Evolutionary conservation across 768 basidiomycete genomes (phyloP).

Genomic region (Boletus bicolor): DNA sequence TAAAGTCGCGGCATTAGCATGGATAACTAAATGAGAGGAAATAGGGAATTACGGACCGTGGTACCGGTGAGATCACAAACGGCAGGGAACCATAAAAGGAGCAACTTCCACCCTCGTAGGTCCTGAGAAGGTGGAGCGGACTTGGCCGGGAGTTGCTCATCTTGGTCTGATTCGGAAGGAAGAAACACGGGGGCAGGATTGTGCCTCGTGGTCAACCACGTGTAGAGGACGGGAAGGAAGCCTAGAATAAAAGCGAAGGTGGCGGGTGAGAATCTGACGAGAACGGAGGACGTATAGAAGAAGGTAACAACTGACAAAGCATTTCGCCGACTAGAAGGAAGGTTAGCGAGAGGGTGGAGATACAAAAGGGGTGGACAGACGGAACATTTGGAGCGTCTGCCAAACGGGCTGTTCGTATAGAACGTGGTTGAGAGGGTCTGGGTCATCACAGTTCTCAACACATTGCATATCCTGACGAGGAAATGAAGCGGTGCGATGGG

Average conservation of each 20-base stretch:
- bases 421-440: constrained; percentile 56
- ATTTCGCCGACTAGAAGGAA: constrained; percentile 81
- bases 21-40: constrained; percentile 7
- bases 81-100: constrained; percentile 87
- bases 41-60: constrained; percentile 54
- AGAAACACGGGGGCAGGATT: constrained; percentile 52
- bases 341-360: constrained; percentile 29
- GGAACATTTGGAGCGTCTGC: constrained; percentile 89
- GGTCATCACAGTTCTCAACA: constrained; percentile 83
- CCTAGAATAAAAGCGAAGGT: constrained; percentile 43
- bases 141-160: constrained; percentile 38
- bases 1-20: constrained; percentile 18
- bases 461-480: constrained; percentile 88
- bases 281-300: constrained; percentile 11
- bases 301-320: constrained; percentile 61
- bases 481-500: background rate
- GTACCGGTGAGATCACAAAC: constrained; percentile 88
- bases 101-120: constrained; percentile 64
- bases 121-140: constrained; percentile 32
- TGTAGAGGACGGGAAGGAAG: constrained; percentile 80
- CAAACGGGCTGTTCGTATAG: constrained; percentile 94
- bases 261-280: constrained; percentile 13
- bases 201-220: constrained; percentile 52
- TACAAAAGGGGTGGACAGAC: constrained; percentile 43
- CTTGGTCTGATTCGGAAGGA: constrained; percentile 47